These are phyloP conservation scores for Colletotrichum sp. DNA, from an alignment of 2,329 filamentous ascomycete genomes.

Conservation along the genomic window DNA sequence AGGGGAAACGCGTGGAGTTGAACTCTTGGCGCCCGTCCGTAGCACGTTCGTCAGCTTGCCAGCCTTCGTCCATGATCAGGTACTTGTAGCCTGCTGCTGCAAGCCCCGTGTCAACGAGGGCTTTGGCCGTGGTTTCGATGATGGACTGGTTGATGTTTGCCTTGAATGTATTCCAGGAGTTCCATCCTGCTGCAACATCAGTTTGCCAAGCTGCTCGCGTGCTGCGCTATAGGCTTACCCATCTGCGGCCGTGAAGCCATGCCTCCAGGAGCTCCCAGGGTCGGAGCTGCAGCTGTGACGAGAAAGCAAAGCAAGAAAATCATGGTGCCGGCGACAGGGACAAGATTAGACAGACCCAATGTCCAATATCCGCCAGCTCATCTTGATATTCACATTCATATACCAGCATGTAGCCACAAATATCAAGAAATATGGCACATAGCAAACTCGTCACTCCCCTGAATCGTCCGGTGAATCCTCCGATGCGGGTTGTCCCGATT, in stretches of 20 bases:
- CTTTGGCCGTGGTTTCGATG: constrained; percentile 14
- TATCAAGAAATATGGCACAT: neutral
- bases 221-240: neutral
- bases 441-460: neutral
- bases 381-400: neutral
- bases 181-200: constrained; percentile 6
- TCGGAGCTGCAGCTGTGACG: neutral
- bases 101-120: neutral
- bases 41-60: neutral
- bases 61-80: constrained; percentile 16
- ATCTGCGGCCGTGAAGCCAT: neutral
- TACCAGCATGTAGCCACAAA: neutral
- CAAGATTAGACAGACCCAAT: neutral
- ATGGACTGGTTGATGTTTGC: constrained; percentile 24
- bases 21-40: neutral
- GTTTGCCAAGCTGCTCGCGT: neutral
- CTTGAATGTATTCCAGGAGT: constrained; percentile 22
- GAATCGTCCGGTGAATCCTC: neutral
- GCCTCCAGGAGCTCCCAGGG: neutral
- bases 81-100: constrained; percentile 5
- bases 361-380: neutral
- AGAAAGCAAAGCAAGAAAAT: neutral
- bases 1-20: constrained; percentile 1
- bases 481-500: neutral
- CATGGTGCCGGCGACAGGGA: neutral